Evolutionary conservation across 75 land plant species (phyloP).

Genomic region (Larix kaempferi): DNA sequence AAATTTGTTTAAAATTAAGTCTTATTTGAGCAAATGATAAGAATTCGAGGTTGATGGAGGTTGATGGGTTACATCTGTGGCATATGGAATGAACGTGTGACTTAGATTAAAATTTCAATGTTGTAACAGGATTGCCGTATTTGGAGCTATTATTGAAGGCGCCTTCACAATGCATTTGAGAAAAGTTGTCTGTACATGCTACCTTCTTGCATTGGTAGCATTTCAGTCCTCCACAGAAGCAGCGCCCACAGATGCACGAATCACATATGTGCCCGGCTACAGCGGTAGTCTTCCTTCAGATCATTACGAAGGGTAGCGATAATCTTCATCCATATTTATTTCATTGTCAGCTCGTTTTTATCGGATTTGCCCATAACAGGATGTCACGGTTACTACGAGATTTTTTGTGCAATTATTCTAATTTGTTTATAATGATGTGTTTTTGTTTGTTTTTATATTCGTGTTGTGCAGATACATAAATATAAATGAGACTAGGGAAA

Average conservation of each 20-base stretch:
- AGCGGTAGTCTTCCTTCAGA: slow-evolving; percentile 55
- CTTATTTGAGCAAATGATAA: too few species aligned
- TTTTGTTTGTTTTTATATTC: neutral
- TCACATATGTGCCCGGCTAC: slow-evolving; percentile 67
- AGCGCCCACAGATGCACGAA: slow-evolving; percentile 42
- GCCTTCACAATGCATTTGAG: too few species aligned
- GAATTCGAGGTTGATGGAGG: too few species aligned
- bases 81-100: too few species aligned
- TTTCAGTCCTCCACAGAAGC: slow-evolving; percentile 14
- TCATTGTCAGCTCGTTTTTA: neutral
- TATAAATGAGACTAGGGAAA: slow-evolving; percentile 40
- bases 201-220: neutral
- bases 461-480: slow-evolving; percentile 61
- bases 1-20: too few species aligned
- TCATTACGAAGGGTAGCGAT: slow-evolving; percentile 67
- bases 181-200: too few species aligned
- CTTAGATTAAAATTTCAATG: too few species aligned
- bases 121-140: too few species aligned
- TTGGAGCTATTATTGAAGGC: too few species aligned
- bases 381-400: neutral
- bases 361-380: neutral
- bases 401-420: neutral
- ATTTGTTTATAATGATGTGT: neutral
- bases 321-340: neutral
- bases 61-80: too few species aligned